phyloP scores from a whole-genome alignment of 2,329 filamentous ascomycete genomes.

The Elsinoe australis region DNA sequence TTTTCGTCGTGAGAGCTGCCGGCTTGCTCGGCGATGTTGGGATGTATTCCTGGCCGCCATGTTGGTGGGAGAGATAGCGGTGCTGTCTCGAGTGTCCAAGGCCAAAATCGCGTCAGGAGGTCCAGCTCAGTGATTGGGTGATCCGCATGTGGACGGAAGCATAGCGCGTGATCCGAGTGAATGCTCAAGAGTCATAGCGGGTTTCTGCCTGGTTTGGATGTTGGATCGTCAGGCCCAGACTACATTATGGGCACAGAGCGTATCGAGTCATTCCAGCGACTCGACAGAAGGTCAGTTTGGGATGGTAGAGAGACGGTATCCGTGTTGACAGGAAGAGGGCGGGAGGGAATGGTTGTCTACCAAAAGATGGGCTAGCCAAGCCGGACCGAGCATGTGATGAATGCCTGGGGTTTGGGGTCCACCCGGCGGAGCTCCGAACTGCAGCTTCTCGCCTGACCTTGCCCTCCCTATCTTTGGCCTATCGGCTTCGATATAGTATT shows the following conservation, averaged over 20 bases:
- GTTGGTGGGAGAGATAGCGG: neutral
- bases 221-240: neutral
- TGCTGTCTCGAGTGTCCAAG: neutral
- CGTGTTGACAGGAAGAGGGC: constrained; percentile 1
- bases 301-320: too few relatives aligned
- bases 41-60: constrained; percentile 11
- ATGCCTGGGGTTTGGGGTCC: neutral
- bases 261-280: neutral
- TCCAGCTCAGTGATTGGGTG: constrained; percentile 11
- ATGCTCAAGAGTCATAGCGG: constrained; percentile 16
- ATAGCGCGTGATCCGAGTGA: constrained; percentile 14
- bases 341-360: constrained; percentile 7
- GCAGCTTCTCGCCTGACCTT: neutral
- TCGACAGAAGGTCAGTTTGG: constrained; percentile 1
- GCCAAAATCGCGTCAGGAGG: constrained; percentile 6
- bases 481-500: too few relatives aligned
- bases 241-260: constrained; percentile 14
- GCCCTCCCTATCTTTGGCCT: constrained; percentile 6
- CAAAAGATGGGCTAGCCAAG: constrained; percentile 15
- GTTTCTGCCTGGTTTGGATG: constrained; percentile 10
- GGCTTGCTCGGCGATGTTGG: constrained; percentile 16
- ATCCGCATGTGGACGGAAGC: neutral
- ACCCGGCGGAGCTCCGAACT: neutral
- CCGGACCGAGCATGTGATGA: constrained; percentile 11
- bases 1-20: constrained; percentile 7